Evolutionary conservation across 106 monocot species (phyloP).

Genomic region (Xerophyta viscosa): DNA sequence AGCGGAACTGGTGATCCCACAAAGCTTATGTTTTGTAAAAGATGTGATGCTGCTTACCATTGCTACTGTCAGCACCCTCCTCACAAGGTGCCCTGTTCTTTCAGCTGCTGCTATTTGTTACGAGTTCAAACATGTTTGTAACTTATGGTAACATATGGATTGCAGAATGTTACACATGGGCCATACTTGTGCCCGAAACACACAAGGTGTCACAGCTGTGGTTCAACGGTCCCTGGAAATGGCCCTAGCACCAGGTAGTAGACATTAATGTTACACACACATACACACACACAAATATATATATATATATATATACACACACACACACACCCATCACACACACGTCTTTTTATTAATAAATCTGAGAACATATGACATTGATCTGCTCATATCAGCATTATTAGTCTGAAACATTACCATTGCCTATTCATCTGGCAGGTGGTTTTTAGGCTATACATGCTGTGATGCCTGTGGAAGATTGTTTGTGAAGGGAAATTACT

Average conservation of each 20-base stretch:
- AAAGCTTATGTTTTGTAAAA: constrained; percentile 94
- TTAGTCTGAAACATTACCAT: too few relatives aligned
- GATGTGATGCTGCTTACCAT: constrained; percentile 95
- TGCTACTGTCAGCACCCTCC: constrained; percentile 96
- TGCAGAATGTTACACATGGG: constrained; percentile 87
- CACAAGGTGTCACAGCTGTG: constrained; percentile 95
- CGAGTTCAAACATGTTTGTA: neutral
- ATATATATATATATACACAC: neutral
- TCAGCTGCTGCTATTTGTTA: neutral
- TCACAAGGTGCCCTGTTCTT: constrained; percentile 55
- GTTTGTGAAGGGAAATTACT: constrained; percentile 97
- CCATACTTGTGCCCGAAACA: constrained; percentile 90
- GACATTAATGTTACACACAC: too few relatives aligned
- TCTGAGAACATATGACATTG: too few relatives aligned
- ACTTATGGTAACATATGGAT: neutral
- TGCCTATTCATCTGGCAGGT: too few relatives aligned
- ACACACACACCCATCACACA: too few relatives aligned
- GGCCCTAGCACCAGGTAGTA: constrained; percentile 91
- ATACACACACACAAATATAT: too few relatives aligned
- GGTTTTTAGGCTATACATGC: constrained; percentile 94
- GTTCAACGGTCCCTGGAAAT: constrained; percentile 89
- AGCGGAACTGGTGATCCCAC: constrained; percentile 81
- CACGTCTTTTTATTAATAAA: too few relatives aligned
- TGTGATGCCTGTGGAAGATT: constrained; percentile 99
- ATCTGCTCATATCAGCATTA: too few relatives aligned